Evolutionary conservation across 768 basidiomycete genomes (phyloP), one percentile per base, ranked within the genome.

Genomic region (Rhizopogon roseolus): DNA sequence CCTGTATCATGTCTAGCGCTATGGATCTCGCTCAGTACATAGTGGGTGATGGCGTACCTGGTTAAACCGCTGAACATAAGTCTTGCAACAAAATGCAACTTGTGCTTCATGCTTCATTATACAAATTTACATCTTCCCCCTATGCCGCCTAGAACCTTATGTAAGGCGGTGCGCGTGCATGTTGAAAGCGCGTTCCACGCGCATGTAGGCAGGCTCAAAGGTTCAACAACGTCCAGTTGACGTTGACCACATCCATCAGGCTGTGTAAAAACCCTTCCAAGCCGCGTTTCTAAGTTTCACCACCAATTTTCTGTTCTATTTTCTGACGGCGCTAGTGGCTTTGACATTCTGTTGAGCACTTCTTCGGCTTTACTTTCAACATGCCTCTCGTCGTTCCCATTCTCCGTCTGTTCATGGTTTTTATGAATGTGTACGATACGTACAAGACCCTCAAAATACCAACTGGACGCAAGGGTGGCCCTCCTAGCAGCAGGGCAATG

Each of bases 381-480:
- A 93, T 92, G 90, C 80, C 85, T 46, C 71, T 90, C 57, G 80
- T 90, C 51, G 73, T 80, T 38, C 85, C 85, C 25, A 60, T 76
- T 59, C 81, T 93, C 41, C 86, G 88, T 37, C 66, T 87, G 54
- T 73, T 78, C 55, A 81, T 90, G 70, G 76, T 91, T 36, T 85
- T 90, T 66, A 72, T 88, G 59, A 93, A 93, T 65, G 75, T 92
- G 40, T 92, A 86, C 59, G 88, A 90, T 56, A 85, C 91, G 1
- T 93, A 86, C 78, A 93, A 93, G 74, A 85, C 83, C 2, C 75
- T 93, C 56, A 89, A 88, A 61, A 67, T 68, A 2, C 89, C 89
- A 0, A 80, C 79, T 32, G 61, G 71, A 17, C 71, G 74, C 48
- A 66, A 71, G 17, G 78, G 77, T 55, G 84, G 85, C 11, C 76